Evolutionary conservation across 768 basidiomycete genomes (phyloP), one percentile per base, ranked within the genome.

Genomic region (Agaricus subrufescens): DNA sequence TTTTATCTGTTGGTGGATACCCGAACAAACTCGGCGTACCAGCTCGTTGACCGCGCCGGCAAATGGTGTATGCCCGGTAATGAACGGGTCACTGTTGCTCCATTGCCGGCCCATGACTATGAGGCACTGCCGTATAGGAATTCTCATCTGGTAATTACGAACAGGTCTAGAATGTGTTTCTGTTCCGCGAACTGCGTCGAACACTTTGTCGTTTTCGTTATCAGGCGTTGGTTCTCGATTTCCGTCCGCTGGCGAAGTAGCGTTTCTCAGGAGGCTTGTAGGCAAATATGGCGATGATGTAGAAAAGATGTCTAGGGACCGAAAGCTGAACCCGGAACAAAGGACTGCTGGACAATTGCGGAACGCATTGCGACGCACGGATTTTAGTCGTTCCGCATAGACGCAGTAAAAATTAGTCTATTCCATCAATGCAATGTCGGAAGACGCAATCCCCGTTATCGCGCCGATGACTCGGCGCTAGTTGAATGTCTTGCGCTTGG

Each of bases 291-390:
- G 86, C 1, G 72, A 76, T 30, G 86, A 98, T 71, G 71, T 86
- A 25, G 79, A 81, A 29, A 75, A 71, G 48, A 98, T 97, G 94
- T 83, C 84, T 10, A 75, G 77, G 61, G 95, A 98, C 72, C 73
- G 84, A 57, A 86, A 78, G 69, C 68, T 89, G 57, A 98, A 98
- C 68, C 71, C 81, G 14, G 86, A 85, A 69, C 96, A 98, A 73
- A 82, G 87, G 65, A 97, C 94, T 2, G 79, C 75, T 31, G 94
- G 91, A 15, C 85, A 93, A 72, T 68, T 98, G 64, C 74, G 68
- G 63, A 76, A 84, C 66, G 86, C 83, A 30, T 71, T 90, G 58
- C 72, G 68, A 60, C 82, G 79, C 65, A 82, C 84, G 34, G 80
- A 83, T 11, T 64, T 34, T 80, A 50, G 48, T 39, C 48, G 31